Percentiles rank a stretch among this genome's conserved stretches.
phyloP scores from a whole-genome alignment of 2,329 filamentous ascomycete species.

The Colletotrichum sp. region DNA sequence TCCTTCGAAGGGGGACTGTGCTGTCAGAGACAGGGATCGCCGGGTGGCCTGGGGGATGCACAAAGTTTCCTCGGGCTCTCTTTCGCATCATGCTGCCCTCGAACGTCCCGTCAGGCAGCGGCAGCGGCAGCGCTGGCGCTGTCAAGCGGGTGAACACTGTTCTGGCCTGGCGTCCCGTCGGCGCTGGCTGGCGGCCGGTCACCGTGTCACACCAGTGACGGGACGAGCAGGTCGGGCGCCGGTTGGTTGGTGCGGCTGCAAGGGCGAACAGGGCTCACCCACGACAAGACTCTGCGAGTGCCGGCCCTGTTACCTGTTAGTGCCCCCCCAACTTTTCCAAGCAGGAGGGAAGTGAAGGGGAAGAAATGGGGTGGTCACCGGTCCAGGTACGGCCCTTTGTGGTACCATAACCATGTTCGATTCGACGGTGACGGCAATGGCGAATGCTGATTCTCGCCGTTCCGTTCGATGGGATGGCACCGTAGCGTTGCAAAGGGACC shows the following conservation, averaged over 20 bases:
- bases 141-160: not conserved
- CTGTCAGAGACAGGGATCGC: not conserved
- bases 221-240: slow-evolving; percentile 2
- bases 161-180: not conserved
- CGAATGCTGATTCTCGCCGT: not conserved
- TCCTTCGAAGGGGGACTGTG: not conserved
- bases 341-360: slow-evolving; percentile 4
- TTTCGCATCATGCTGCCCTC: not conserved
- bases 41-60: not conserved
- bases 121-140: not conserved
- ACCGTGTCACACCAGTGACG: slow-evolving; percentile 12
- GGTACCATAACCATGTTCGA: not conserved
- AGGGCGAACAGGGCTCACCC: slow-evolving; percentile 1
- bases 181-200: not conserved
- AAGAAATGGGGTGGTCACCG: not conserved
- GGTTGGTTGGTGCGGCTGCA: slow-evolving; percentile 18
- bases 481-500: not conserved
- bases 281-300: slow-evolving; percentile 13
- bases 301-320: not conserved
- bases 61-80: not conserved
- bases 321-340: slow-evolving; percentile 1
- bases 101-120: not conserved
- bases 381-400: not conserved
- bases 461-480: not conserved
- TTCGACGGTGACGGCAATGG: not conserved